A percentile compares a stretch with the other conserved stretches of the same genome.
These are phyloP conservation scores for Pichia sp. DNA, from an alignment of 1,139 yeast species.

Conservation along the genomic window DNA sequence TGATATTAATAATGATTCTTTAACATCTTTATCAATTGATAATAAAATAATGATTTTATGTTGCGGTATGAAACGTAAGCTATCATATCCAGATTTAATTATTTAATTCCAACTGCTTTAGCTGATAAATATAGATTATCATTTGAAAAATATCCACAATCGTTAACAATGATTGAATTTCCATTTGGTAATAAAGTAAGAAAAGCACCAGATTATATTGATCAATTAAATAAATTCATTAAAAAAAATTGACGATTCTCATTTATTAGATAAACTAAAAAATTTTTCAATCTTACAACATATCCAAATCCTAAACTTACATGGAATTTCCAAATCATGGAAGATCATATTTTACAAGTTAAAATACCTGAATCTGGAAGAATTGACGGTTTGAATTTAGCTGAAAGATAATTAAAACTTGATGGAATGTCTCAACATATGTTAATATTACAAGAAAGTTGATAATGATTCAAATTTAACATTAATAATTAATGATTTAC, in stretches of 20 bases:
- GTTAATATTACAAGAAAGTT: conserved; percentile 19
- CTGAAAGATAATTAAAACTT: conserved; percentile 27
- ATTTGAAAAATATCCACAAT: conserved; percentile 40
- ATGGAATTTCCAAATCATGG: conserved; percentile 58
- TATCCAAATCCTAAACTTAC: conserved; percentile 55
- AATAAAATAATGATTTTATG: conserved; percentile 56
- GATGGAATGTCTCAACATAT: conserved; percentile 32
- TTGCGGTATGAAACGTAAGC: conserved; percentile 59
- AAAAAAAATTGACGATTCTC: conserved; percentile 14
- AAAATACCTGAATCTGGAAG: conserved; percentile 25
- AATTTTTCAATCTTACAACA: conserved; percentile 18
- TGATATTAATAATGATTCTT: too few relatives aligned
- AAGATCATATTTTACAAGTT: conserved; percentile 60
- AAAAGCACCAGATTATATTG: conserved; percentile 37
- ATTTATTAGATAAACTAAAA: conserved; percentile 21
- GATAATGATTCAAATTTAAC: conserved; percentile 9
- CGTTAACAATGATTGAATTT: conserved; percentile 51
- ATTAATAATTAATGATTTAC: conserved; percentile 16
- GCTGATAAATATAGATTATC: not conserved
- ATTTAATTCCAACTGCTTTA: conserved; percentile 48
- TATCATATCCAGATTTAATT: conserved; percentile 55
- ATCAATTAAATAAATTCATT: conserved; percentile 15
- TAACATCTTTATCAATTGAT: too few relatives aligned
- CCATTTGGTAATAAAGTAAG: conserved; percentile 65
- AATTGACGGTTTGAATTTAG: not conserved